Evolutionary conservation across 139 green algal species (phyloP), one percentile per base, ranked within the genome.

Genomic region (Chlamydomonas sphaeroides): DNA sequence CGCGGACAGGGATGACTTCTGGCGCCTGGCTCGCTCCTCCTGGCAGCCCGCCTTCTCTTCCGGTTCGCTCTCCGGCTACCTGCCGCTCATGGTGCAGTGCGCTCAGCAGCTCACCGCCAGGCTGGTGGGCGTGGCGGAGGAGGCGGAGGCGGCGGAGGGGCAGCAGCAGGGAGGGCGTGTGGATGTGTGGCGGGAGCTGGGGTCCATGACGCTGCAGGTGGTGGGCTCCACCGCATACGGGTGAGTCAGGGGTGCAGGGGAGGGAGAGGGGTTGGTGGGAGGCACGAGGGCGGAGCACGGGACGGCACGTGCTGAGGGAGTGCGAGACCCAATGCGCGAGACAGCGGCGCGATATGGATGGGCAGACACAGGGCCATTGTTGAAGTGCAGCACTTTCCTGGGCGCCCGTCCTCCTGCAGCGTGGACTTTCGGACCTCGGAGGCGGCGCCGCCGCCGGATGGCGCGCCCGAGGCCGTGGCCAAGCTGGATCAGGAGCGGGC

Each of bases 201-300:
- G 88, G 48, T 45, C 53, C 42, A 90, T 94, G 85, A 92, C 90
- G 42, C 68, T 94, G 79, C 68, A 88, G 21, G 87, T 94, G 39
- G 88, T 93, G 70, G 91, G 91, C 25, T 88, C 84, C 32, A 91
- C 86, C 32, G 89, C 88, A 28, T 94, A 90, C 74, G 91, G 91
- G 90, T 93, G 68, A 78, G 87, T 61, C 15, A 26, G 38, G 28
- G 57, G n/a, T 35, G 56, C 30, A 18, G 15, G 61, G 36, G 14
- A 35, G 42, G 30, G 11, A 11, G 17, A 28, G 45, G 15, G 7
- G 3, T n/a, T n/a, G n/a, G 30, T 30, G 7, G 11, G 23, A 17
- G 38, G 30, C 20, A 21, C 17, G 8, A 33, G 65, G 4, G 6
- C 65, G 33, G 20, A 41, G 32, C 14, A n/a, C n/a, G n/a, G n/a